phyloP scores from a whole-genome alignment of 2,329 filamentous ascomycete species.

The Furcasterigmium furcatum region DNA sequence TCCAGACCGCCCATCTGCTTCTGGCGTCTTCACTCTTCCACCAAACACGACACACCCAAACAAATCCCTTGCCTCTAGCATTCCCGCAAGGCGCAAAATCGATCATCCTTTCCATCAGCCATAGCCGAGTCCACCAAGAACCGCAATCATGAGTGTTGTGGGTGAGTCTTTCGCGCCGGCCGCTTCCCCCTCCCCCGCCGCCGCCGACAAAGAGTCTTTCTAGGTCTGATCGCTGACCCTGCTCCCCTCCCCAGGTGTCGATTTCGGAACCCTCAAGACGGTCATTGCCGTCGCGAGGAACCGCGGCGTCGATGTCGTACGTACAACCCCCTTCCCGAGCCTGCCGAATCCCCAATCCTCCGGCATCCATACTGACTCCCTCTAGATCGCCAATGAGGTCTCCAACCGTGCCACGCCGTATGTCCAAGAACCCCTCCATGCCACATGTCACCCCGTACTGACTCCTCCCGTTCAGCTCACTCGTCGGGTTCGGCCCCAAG shows the following conservation, averaged over 20 bases:
- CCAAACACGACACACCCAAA: background rate
- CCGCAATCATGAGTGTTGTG: conserved; percentile 52
- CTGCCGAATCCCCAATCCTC: background rate
- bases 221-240: background rate
- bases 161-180: conserved; percentile 40
- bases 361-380: conserved; percentile 6
- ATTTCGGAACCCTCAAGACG: conserved; percentile 95
- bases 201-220: no score
- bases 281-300: conserved; percentile 97
- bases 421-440: conserved; percentile 37
- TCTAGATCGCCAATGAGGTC: conserved; percentile 95
- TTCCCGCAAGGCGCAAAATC: background rate
- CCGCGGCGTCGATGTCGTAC: conserved; percentile 96
- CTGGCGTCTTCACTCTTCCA: background rate
- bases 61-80: background rate
- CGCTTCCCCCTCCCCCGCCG: conserved; percentile 61
- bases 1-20: background rate
- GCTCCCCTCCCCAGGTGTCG: conserved; percentile 59
- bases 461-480: conserved; percentile 55
- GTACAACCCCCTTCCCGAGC: conserved; percentile 39
- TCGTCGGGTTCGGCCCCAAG: conserved; percentile 94
- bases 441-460: conserved; percentile 7
- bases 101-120: background rate
- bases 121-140: conserved; percentile 8
- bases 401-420: conserved; percentile 98